A percentile compares a stretch with the other conserved stretches of the same genome.
These are phyloP conservation scores for Tetrapisispora namnaoensis DNA, from an alignment of 805 yeast genomes.

Conservation along the genomic window DNA sequence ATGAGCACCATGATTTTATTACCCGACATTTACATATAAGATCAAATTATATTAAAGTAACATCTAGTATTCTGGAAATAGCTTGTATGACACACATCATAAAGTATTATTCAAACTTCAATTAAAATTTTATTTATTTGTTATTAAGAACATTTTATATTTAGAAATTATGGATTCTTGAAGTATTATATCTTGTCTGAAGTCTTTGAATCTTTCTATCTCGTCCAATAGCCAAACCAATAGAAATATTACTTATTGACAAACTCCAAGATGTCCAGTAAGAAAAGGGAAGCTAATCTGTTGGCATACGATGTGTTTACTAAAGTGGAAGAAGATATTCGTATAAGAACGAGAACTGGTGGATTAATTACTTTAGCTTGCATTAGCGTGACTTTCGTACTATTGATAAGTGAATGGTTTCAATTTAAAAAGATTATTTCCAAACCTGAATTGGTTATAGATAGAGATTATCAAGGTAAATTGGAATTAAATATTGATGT, in stretches of 20 bases:
- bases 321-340: slow-evolving; percentile 89
- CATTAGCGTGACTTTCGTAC: slow-evolving; percentile 45
- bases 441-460: slow-evolving; percentile 82
- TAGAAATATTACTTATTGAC: not conserved
- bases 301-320: slow-evolving; percentile 63
- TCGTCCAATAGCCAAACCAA: no score
- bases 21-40: no score
- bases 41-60: no score
- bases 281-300: not conserved
- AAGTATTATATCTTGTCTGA: no score
- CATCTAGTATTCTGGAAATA: no score
- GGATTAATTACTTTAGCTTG: slow-evolving; percentile 79
- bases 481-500: slow-evolving; percentile 75
- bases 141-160: no score
- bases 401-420: slow-evolving; percentile 64
- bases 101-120: no score
- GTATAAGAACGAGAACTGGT: slow-evolving; percentile 80
- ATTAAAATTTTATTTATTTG: no score
- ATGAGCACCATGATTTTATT: no score
- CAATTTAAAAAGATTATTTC: slow-evolving; percentile 61
- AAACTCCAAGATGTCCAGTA: not conserved
- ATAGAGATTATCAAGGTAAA: slow-evolving; percentile 64
- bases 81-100: no score
- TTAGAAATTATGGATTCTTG: no score
- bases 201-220: no score